A percentile compares a stretch with the other conserved stretches of the same genome.
These are phyloP conservation scores for Pseudonitzschia delicatissima DNA, from an alignment of 108 stramenopile genomes.

Conservation along the genomic window DNA sequence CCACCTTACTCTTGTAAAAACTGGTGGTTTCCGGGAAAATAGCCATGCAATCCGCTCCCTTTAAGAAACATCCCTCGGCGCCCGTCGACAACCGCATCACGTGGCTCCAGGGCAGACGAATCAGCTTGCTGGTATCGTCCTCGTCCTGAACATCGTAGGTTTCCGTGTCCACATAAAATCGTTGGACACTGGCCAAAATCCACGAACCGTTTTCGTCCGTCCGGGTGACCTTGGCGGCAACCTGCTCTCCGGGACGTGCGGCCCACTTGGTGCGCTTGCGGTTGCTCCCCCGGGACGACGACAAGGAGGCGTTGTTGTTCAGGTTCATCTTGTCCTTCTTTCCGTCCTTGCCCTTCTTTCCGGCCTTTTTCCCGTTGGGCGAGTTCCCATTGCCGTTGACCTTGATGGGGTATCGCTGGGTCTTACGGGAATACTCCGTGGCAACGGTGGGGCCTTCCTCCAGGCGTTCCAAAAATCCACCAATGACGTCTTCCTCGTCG, in stretches of 20 bases:
- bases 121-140: slow-evolving; percentile 89
- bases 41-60: slow-evolving; percentile 92
- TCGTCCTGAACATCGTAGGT: slow-evolving; percentile 97
- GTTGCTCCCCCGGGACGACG: slow-evolving; percentile 30
- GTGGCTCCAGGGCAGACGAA: slow-evolving; percentile 90
- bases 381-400: not conserved
- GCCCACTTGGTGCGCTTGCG: slow-evolving; percentile 77
- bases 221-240: slow-evolving; percentile 93
- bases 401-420: slow-evolving; percentile 28
- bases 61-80: slow-evolving; percentile 81
- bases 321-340: slow-evolving; percentile 43
- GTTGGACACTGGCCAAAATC: slow-evolving; percentile 90
- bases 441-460: slow-evolving; percentile 41
- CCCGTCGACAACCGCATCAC: slow-evolving; percentile 87
- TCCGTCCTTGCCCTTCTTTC: slow-evolving; percentile 1
- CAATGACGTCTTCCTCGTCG: slow-evolving; percentile 83
- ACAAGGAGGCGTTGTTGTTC: slow-evolving; percentile 23
- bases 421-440: slow-evolving; percentile 73
- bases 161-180: slow-evolving; percentile 84
- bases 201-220: slow-evolving; percentile 95
- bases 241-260: slow-evolving; percentile 84
- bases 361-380: not conserved
- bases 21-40: slow-evolving; percentile 98
- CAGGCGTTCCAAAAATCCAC: slow-evolving; percentile 77
- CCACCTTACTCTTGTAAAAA: slow-evolving; percentile 91